These are phyloP conservation scores for Carnegiea gigantea DNA, from an alignment of 179 eudicot species.

Conservation along the genomic window DNA sequence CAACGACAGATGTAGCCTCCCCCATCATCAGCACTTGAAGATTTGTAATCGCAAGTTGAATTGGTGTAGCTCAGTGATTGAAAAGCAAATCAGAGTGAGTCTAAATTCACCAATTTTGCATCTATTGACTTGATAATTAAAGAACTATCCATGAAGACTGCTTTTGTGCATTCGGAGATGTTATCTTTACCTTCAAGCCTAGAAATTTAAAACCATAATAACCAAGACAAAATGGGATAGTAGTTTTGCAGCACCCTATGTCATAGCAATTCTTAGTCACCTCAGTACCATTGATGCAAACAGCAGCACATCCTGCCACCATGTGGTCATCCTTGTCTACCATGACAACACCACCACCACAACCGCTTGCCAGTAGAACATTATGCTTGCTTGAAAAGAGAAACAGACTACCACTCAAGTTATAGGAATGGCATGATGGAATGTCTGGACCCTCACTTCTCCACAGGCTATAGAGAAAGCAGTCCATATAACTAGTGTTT, in stretches of 20 bases:
- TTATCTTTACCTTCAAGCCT: too few species aligned
- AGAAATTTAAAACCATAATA: neutral
- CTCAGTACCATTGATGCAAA: slow-evolving; percentile 16
- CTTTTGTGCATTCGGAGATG: too few species aligned
- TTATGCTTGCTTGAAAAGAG: slow-evolving; percentile 17
- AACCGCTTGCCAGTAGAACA: slow-evolving; percentile 11
- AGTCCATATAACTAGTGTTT: neutral
- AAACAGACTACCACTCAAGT: slow-evolving; percentile 13
- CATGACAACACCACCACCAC: slow-evolving; percentile 14
- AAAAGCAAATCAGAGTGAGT: neutral
- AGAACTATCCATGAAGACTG: neutral
- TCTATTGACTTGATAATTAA: slow-evolving; percentile 11
- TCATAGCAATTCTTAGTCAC: slow-evolving; percentile 41
- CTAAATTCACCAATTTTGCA: neutral
- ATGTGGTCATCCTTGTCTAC: neutral
- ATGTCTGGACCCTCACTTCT: neutral
- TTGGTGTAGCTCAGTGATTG: too few species aligned
- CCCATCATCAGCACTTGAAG: too few species aligned
- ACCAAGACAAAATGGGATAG: slow-evolving; percentile 30
- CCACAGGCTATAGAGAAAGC: neutral
- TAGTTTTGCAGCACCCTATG: slow-evolving; percentile 47
- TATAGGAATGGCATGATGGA: neutral
- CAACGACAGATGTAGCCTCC: slow-evolving; percentile 21
- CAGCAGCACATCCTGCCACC: slow-evolving; percentile 23
- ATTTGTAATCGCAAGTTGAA: too few species aligned